These are phyloP conservation scores for Candida ortonii DNA, from an alignment of 805 yeast species.

Conservation along the genomic window DNA sequence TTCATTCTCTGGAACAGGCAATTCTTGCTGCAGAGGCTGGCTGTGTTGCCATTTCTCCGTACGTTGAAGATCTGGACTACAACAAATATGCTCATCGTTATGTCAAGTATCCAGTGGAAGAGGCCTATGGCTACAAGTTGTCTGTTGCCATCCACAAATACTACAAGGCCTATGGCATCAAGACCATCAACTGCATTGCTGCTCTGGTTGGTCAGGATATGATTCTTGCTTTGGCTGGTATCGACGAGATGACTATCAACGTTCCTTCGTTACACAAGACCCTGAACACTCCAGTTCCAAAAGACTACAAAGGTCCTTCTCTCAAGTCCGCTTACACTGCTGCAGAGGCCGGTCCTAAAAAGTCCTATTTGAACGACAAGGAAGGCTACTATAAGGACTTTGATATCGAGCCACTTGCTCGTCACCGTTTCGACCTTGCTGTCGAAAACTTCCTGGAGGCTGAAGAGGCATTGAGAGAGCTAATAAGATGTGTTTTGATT, in stretches of 20 bases:
- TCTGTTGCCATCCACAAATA: constrained; percentile 34
- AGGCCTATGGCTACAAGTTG: constrained; percentile 31
- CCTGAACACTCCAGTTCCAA: constrained; percentile 25
- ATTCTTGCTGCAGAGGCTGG: constrained; percentile 37
- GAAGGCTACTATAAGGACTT: constrained; percentile 17
- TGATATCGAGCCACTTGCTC: constrained; percentile 16
- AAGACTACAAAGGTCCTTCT: constrained; percentile 24
- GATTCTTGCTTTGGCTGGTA: constrained; percentile 31
- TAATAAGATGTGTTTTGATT: constrained; percentile 16
- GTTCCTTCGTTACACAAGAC: constrained; percentile 29
- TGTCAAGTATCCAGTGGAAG: constrained; percentile 20
- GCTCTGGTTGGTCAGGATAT: constrained; percentile 33
- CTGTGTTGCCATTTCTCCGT: constrained; percentile 35
- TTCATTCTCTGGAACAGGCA: constrained; percentile 36
- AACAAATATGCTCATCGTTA: constrained; percentile 28
- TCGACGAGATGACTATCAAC: constrained; percentile 36
- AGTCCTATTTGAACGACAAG: constrained; percentile 22
- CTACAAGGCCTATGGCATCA: constrained; percentile 31
- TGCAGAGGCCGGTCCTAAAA: constrained; percentile 25
- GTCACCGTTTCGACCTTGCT: constrained; percentile 22
- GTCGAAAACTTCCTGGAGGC: constrained; percentile 14
- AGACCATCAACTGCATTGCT: constrained; percentile 33
- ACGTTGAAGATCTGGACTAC: constrained; percentile 31
- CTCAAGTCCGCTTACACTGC: constrained; percentile 16
- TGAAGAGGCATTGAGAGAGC: constrained; percentile 15